phyloP scores from a whole-genome alignment of 345 rosid species.

The Hirschfeldia incana region DNA sequence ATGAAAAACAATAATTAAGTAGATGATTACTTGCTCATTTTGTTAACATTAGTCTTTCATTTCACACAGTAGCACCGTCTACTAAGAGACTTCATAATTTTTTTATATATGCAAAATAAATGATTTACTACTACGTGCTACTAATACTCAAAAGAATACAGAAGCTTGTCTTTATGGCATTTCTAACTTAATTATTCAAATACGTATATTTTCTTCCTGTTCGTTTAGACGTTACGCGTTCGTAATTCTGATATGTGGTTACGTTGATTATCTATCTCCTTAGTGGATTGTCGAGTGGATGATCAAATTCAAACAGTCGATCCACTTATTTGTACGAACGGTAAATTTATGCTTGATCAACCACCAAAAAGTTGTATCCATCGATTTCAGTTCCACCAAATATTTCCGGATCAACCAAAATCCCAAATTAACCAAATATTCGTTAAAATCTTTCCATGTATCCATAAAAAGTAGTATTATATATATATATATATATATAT shows the following conservation, averaged over 20 bases:
- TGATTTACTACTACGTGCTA: background rate
- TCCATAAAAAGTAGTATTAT: background rate
- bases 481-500: too few species aligned
- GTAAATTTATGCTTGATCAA: background rate
- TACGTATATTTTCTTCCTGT: background rate
- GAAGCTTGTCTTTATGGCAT: background rate
- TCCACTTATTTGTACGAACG: background rate
- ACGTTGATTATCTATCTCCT: background rate
- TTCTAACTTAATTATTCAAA: background rate
- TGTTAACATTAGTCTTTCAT: slow-evolving; percentile 19
- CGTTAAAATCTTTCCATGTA: background rate
- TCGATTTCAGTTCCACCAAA: background rate
- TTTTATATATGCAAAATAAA: background rate
- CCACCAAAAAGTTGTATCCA: background rate
- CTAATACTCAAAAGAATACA: background rate
- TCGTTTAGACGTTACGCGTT: background rate
- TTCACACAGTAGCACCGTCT: slow-evolving; percentile 18
- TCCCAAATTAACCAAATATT: background rate
- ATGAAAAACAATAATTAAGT: background rate
- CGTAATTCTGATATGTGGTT: background rate
- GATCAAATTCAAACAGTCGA: background rate
- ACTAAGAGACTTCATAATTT: background rate
- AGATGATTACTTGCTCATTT: slow-evolving; percentile 30
- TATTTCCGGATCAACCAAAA: background rate
- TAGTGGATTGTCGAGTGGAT: background rate